phyloP scores from a whole-genome alignment of 192 early-diverging fungal genomes.

The Coemansia sp. region DNA sequence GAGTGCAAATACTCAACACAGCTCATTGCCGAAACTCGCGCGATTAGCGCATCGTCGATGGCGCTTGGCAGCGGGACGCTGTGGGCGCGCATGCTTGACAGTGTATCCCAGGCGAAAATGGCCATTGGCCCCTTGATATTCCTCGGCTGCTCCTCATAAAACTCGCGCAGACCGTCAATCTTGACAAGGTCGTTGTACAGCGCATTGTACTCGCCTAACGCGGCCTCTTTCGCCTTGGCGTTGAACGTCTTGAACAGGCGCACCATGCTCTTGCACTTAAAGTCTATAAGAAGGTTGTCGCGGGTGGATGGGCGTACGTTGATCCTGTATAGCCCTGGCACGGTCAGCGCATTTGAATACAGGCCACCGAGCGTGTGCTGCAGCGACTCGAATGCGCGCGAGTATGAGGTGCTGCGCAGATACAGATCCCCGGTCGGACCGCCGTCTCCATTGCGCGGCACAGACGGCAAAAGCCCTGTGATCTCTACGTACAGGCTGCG shows the following conservation, averaged over 20 bases:
- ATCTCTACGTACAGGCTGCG: constrained; percentile 58
- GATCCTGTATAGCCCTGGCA: constrained; percentile 17
- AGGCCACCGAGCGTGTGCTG: constrained; percentile 63
- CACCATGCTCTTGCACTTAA: constrained; percentile 30
- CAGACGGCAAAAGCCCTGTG: constrained; percentile 44
- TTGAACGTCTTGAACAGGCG: constrained; percentile 17
- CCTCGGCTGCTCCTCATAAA: constrained; percentile 12
- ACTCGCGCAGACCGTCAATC: constrained; percentile 21
- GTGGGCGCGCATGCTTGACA: constrained; percentile 28
- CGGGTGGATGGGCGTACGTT: constrained; percentile 32
- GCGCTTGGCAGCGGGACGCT: constrained; percentile 29
- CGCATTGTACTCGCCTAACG: constrained; percentile 17
- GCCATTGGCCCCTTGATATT: constrained; percentile 1
- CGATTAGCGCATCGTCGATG: constrained; percentile 29
- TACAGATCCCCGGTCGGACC: constrained; percentile 43
- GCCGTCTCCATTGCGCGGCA: constrained; percentile 3
- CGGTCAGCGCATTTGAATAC: constrained; percentile 43
- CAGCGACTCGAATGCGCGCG: constrained; percentile 67
- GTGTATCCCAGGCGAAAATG: constrained; percentile 22
- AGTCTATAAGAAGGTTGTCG: constrained; percentile 34
- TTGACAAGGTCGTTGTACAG: constrained; percentile 27
- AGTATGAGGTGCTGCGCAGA: constrained; percentile 60
- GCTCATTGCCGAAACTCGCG: constrained; percentile 18
- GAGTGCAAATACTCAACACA: constrained; percentile 30
- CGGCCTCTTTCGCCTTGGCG: constrained; percentile 1